A percentile compares a stretch with the other conserved stretches of the same genome.
These are phyloP conservation scores for Psilocybe subaeruginosa DNA, from an alignment of 768 basidiomycete species.

Conservation along the genomic window DNA sequence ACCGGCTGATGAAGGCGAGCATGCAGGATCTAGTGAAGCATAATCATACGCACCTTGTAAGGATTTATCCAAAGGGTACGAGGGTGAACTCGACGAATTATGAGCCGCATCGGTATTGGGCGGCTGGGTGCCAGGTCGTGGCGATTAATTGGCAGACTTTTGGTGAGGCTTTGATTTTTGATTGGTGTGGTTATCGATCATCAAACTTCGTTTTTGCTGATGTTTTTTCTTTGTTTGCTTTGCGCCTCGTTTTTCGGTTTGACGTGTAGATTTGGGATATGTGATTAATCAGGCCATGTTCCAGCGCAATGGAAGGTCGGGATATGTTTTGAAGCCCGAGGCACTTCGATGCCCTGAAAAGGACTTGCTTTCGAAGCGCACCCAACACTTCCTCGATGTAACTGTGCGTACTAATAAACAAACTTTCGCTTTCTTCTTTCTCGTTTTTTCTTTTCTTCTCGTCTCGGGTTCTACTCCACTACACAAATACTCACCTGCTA, in stretches of 20 bases:
- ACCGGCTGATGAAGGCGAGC: slow-evolving; percentile 71
- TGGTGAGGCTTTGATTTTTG: slow-evolving; percentile 49
- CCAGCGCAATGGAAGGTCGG: slow-evolving; percentile 82
- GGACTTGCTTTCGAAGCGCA: slow-evolving; percentile 52
- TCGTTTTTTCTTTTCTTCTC: not conserved
- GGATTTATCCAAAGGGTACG: slow-evolving; percentile 86
- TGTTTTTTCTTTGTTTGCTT: not conserved
- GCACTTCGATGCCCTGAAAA: slow-evolving; percentile 71
- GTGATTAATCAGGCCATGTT: slow-evolving; percentile 98
- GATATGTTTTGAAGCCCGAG: slow-evolving; percentile 89
- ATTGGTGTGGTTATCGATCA: no score
- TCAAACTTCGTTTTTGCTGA: not conserved
- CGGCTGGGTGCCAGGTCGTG: slow-evolving; percentile 84
- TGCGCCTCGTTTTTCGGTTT: not conserved
- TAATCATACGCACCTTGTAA: slow-evolving; percentile 77
- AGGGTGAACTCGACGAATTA: slow-evolving; percentile 87
- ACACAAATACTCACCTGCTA: not conserved
- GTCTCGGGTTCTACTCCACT: not conserved
- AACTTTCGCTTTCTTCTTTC: not conserved
- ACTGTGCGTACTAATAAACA: slow-evolving; percentile 40
- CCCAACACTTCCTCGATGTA: slow-evolving; percentile 65
- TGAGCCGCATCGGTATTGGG: slow-evolving; percentile 89
- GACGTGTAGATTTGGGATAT: slow-evolving; percentile 73
- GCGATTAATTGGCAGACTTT: slow-evolving; percentile 98
- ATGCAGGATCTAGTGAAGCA: slow-evolving; percentile 84